Percentiles rank a stretch among this genome's conserved stretches.
Evolutionary conservation across 306 rosid species (phyloP).

Genomic region (Citrullus mucosospermus): DNA sequence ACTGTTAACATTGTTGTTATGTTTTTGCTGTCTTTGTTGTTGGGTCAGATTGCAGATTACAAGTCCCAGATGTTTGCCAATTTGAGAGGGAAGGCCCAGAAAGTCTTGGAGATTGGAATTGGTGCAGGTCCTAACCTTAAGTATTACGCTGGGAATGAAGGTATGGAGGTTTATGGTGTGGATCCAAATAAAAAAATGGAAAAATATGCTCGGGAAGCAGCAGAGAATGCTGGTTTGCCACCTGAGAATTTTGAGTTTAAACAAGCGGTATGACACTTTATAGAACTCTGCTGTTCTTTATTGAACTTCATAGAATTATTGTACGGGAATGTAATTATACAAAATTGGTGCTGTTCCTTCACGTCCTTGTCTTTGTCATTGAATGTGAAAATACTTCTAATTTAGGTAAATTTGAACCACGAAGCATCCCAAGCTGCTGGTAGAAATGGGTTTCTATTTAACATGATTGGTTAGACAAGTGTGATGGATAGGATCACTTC

Average conservation of each 20-base stretch:
- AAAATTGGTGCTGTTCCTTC: background rate
- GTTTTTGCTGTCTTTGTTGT: background rate
- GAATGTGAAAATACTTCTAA: background rate
- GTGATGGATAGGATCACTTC: background rate
- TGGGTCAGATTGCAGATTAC: conserved; percentile 62
- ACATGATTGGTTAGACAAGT: background rate
- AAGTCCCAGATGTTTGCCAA: conserved; percentile 44
- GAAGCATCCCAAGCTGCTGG: background rate
- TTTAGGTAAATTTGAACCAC: background rate
- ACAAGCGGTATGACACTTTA: conserved; percentile 45
- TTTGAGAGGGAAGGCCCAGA: conserved; percentile 51
- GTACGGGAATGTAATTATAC: background rate
- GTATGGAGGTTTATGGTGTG: conserved; percentile 50
- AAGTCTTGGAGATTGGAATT: conserved; percentile 78
- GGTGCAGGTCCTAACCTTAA: conserved; percentile 77
- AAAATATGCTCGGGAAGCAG: conserved; percentile 57
- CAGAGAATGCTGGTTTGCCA: conserved; percentile 47
- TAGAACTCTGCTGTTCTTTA: background rate
- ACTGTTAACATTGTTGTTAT: background rate
- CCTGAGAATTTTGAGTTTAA: conserved; percentile 51
- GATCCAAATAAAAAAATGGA: conserved; percentile 83
- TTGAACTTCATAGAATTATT: background rate
- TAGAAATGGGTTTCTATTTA: background rate
- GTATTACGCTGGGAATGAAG: conserved; percentile 40
- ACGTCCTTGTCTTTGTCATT: background rate